Base-by-base conservation (phyloP, 1,284 basidiomycete species). In the Laetiporus sulphureus region DNA sequence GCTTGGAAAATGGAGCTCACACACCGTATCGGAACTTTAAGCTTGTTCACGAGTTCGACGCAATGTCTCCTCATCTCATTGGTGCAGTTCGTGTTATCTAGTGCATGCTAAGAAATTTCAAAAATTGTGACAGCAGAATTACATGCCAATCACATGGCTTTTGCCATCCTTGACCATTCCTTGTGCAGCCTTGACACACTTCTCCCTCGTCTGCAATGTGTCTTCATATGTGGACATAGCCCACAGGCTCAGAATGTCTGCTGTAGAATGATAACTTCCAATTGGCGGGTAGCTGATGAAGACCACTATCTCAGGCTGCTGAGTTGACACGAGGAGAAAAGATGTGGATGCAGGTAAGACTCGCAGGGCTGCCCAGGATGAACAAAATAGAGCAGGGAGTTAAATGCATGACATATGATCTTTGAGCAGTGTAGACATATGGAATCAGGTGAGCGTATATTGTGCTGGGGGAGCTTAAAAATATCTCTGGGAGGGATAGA, bases 181-280 rank as follows among this genome's bases (percentile, higher is more conserved):
- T 36, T 77, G 69, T 0, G 80, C 79, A 0, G 72, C 73, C 49
- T 73, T 77, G 24, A 92, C 48, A 53, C 93, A 96, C 57, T 82
- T 90, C 4, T 78, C 68, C 33, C 86, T 72, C 10, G 79, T 80
- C 41, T 75, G 75, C 1, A 97, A 66, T 1, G 68, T 81, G 59
- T 95, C 91, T 64, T 95, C 91, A 58, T 94, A 96, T 71, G 52
- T 93, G 89, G 3, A 72, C 65, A 59, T 97, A 95, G 11, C 72
- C 77, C 4, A 62, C 65, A 0, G 77, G 68, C n/a, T 67, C 61
- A 57, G 97, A 94, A 55, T 91, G 66, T 29, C 62, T 70, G 10
- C 67, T 65, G 62, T 75, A 97, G 60, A 94, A 88, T 0, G 80
- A 75, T 0, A 89, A 84, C 64, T 98, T 98, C 33, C 94, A 1